Conservation (phyloP, 768 basidiomycete species). For the Auriculariales sp. region DNA sequence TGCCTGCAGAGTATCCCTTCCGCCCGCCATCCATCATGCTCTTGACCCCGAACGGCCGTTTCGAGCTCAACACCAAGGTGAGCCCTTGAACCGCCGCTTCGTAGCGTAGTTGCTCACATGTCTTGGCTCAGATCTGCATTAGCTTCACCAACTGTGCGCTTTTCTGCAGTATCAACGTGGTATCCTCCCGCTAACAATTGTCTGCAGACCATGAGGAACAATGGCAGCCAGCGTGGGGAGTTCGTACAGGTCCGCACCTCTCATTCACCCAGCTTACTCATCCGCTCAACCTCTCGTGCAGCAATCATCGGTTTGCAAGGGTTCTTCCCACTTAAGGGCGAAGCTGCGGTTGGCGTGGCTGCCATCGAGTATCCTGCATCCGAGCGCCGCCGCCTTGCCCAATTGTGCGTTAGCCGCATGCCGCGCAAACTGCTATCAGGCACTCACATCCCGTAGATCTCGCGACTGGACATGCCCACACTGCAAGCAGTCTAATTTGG, state of each 20-base stretch:
- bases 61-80: constrained; percentile 92
- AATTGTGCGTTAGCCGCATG: constrained; percentile 35
- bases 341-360: constrained; percentile 76
- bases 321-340: constrained; percentile 81
- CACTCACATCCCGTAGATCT: constrained; percentile 33
- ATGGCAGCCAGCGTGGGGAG: constrained; percentile 98
- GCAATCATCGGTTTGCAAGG: constrained; percentile 82
- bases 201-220: constrained; percentile 77
- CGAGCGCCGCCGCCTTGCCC: constrained; percentile 68
- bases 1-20: constrained; percentile 93
- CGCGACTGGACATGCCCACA: constrained; percentile 68
- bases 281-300: constrained; percentile 16
- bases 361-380: constrained; percentile 62
- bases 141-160: constrained; percentile 79
- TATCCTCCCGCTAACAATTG: constrained; percentile 6
- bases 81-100: too few relatives aligned
- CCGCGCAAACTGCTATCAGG: background rate
- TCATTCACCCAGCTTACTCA: constrained; percentile 3
- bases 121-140: constrained; percentile 61
- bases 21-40: constrained; percentile 91
- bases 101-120: background rate
- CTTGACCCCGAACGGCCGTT: constrained; percentile 93
- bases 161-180: constrained; percentile 8
- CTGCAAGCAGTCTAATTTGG: constrained; percentile 52
- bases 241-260: constrained; percentile 60